phyloP scores from a whole-genome alignment of 2,329 filamentous ascomycete species.

The Fusarium compactum region DNA sequence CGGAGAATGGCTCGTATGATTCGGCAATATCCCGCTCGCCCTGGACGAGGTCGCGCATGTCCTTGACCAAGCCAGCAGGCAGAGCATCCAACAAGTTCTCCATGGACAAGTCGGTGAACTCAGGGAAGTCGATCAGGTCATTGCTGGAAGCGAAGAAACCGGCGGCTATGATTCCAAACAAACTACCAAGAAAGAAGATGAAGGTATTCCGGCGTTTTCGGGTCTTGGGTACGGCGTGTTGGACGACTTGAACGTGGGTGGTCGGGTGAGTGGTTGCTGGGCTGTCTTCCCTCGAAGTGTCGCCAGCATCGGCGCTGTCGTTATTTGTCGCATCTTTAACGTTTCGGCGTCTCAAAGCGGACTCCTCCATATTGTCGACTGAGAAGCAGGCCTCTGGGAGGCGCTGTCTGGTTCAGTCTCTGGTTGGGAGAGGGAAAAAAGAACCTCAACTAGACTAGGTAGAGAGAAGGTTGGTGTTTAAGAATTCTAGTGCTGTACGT shows the following conservation, averaged over 20 bases:
- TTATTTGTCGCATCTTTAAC: constrained; percentile 32
- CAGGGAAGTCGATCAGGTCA: constrained; percentile 85
- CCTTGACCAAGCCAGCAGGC: constrained; percentile 85
- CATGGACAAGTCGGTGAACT: constrained; percentile 79
- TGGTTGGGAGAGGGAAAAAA: constrained; percentile 3
- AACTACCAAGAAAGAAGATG: constrained; percentile 86
- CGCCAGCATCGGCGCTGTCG: constrained; percentile 35
- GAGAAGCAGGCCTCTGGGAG: constrained; percentile 36
- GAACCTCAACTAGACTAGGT: constrained; percentile 1
- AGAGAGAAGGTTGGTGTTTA: constrained; percentile 9
- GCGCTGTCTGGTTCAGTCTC: constrained; percentile 28
- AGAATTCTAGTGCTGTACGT: constrained; percentile 20
- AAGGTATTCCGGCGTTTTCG: constrained; percentile 82
- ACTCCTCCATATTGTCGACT: constrained; percentile 49
- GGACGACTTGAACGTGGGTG: constrained; percentile 58
- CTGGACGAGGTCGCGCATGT: constrained; percentile 87
- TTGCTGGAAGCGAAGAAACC: constrained; percentile 91
- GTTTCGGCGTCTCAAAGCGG: constrained; percentile 52
- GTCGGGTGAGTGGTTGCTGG: constrained; percentile 41
- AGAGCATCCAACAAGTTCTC: constrained; percentile 89
- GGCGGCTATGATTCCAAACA: constrained; percentile 91
- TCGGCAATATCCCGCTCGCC: constrained; percentile 85
- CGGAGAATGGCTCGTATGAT: constrained; percentile 92
- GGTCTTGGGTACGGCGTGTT: constrained; percentile 59
- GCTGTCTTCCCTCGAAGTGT: constrained; percentile 46